Base-by-base conservation (phyloP, 1,284 basidiomycete species). In the Rhodotorula sp. region DNA sequence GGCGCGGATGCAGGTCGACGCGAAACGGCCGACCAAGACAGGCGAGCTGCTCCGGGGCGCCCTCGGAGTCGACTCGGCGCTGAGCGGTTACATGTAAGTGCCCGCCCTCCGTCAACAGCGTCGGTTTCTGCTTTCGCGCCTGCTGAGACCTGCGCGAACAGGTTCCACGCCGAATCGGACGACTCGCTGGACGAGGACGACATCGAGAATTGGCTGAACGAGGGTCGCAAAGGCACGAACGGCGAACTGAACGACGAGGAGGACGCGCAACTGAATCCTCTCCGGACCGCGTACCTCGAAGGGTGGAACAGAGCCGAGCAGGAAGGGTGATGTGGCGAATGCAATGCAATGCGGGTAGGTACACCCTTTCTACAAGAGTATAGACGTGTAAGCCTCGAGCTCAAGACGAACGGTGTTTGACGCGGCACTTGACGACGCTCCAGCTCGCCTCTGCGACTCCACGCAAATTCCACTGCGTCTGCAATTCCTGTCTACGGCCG, bases 161-260 rank as follows among this genome's bases (percentile, higher is more conserved):
- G 73, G 68, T 69, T 72, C 51, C 46, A 30, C 6, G 45, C 29
- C 20, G 71, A 71, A 29, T 63, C 64, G 42, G 69, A 70, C 33
- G 57, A 56, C 4, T 58, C 60, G 42, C 60, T 59, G 22, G 67
- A 67, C 48, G 67, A 72, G n/a, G 49, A 45, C 29, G 64, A 57
- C 3, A 60, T 64, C n/a, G 51, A 69, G 37, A 55, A 64, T 56
- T 62, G 29, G 44, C 60, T 62, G 49, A 26, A 44, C 20, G 62
- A 61, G 6, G 59, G 54, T 1, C 62, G 62, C 2, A 61, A 56
- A 20, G 60, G 59, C 24, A 45, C 62, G 6, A 64, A 68, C 45
- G 70, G 66, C 26, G 57, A 68, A n/a, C 59, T 69, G 10, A 56
- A 74, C 64, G 70, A 67, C 22, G 70, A 74, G 8, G 73, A 74